These are phyloP conservation scores for Oryza punctata DNA, from an alignment of 176 grass and related monocot species.

Conservation along the genomic window DNA sequence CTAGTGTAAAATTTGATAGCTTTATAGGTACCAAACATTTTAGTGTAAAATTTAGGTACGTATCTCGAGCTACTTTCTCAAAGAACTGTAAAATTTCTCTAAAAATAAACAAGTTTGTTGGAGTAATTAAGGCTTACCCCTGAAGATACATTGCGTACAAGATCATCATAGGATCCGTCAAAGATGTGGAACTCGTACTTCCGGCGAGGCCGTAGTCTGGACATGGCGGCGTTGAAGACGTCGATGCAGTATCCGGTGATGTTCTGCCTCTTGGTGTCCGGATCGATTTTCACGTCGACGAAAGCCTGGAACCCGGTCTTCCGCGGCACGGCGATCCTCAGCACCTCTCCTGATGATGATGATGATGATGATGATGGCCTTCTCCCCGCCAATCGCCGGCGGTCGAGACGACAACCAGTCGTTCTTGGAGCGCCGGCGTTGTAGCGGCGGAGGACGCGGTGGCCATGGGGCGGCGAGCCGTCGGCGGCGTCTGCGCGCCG, in stretches of 20 bases:
- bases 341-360: not conserved
- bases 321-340: not conserved
- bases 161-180: not conserved
- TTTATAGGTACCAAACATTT: too few relatives aligned
- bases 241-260: not conserved
- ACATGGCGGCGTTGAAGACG: not conserved
- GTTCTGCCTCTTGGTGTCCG: not conserved
- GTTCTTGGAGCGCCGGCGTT: too few relatives aligned
- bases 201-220: not conserved
- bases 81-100: too few relatives aligned
- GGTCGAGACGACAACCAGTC: too few relatives aligned
- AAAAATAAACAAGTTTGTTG: too few relatives aligned
- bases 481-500: too few relatives aligned
- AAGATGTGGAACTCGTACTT: not conserved
- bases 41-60: too few relatives aligned
- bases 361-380: too few relatives aligned
- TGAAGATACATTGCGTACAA: not conserved
- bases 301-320: not conserved
- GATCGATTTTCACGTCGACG: not conserved
- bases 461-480: too few relatives aligned
- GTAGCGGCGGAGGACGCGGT: too few relatives aligned
- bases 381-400: not conserved
- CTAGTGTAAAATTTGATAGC: too few relatives aligned
- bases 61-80: too few relatives aligned
- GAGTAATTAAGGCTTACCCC: not conserved